Base-by-base conservation (phyloP, 371 early-diverging fungal genomes). In the Rhizopus delemar region DNA sequence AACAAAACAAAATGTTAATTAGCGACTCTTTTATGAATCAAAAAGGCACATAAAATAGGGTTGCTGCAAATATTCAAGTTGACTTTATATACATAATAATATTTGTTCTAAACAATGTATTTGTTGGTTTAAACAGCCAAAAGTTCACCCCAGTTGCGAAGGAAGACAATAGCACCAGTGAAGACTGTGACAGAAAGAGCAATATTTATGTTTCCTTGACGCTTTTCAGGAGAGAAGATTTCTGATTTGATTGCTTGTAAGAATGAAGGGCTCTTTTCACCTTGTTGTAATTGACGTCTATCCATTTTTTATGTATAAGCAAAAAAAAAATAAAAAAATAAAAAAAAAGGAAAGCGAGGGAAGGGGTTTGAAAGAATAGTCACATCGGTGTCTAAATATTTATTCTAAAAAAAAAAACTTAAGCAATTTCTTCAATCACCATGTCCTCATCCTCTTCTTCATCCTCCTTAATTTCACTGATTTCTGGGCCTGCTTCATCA, bases 401-500 rank as follows among this genome's bases (percentile, higher is more conserved):
- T n/a, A n/a, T 43, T n/a, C n/a, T 43, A 13, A 13, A 43, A 5
- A 43, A 5, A n/a, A 6, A 6, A 11, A 43, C 6, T 48, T 78
- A 84, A 49, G 68, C 73, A 60, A 85, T 78, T 66, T 78, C 81
- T 66, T 83, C 82, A 69, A 83, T 83, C 16, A 74, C 71, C 62
- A 83, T 68, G 55, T 82, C 84, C 2, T 82, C 81, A 61, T 81
- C 82, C 5, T 75, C 77, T 4, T 70, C 72, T 3, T 79, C 76
- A 46, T 65, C 73, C 16, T 59, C 49, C 9, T 73, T 41, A 16
- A 68, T n/a, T 51, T 71, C 65, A 5, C 61, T 53, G 9, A 70
- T 41, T 22, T 77, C 77, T 29, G 51, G 56, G 5, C 64, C 69
- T 12, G 71, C 82, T 63, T 97, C 97, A 51, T 96, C 94, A 48